phyloP scores from a whole-genome alignment of 1,284 basidiomycete species.

The Malassezia brasiliensis region DNA sequence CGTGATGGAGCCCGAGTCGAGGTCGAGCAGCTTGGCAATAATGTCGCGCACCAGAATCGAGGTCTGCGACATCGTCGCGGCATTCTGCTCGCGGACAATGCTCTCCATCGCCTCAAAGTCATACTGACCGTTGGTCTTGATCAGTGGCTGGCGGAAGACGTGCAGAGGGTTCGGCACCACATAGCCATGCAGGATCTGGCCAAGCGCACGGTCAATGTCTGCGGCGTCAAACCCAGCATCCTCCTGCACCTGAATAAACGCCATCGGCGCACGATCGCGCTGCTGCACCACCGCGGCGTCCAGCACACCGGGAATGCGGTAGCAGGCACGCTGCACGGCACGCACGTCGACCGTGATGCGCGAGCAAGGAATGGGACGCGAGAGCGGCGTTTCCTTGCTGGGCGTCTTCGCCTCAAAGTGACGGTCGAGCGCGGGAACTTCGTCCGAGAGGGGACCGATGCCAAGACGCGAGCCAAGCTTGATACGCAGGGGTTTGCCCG shows the following conservation, averaged over 20 bases:
- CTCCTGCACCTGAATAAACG: conserved; percentile 47
- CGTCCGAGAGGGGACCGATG: conserved; percentile 46
- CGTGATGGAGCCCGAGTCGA: conserved; percentile 46
- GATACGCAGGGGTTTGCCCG: conserved; percentile 47
- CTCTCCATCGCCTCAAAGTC: conserved; percentile 48
- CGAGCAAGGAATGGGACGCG: conserved; percentile 45
- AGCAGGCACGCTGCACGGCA: conserved; percentile 46
- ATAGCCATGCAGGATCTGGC: conserved; percentile 46
- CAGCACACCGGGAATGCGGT: conserved; percentile 47
- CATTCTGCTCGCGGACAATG: conserved; percentile 46
- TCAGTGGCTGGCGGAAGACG: conserved; percentile 47
- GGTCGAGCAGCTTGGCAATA: conserved; percentile 45
- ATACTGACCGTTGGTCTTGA: conserved; percentile 43
- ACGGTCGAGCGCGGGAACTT: conserved; percentile 43
- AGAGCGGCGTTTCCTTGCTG: conserved; percentile 42
- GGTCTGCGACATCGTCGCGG: conserved; percentile 44
- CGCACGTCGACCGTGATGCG: conserved; percentile 44
- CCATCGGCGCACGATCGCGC: conserved; percentile 45
- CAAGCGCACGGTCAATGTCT: conserved; percentile 46
- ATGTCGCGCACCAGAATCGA: conserved; percentile 45
- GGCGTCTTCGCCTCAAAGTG: conserved; percentile 48
- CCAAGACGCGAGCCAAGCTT: conserved; percentile 45
- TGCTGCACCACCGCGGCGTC: conserved; percentile 46
- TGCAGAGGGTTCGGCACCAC: conserved; percentile 48
- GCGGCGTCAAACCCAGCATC: conserved; percentile 46